Conservation (phyloP, 352 stramenopile species). For the Phytophthora fragariaefolia region DNA sequence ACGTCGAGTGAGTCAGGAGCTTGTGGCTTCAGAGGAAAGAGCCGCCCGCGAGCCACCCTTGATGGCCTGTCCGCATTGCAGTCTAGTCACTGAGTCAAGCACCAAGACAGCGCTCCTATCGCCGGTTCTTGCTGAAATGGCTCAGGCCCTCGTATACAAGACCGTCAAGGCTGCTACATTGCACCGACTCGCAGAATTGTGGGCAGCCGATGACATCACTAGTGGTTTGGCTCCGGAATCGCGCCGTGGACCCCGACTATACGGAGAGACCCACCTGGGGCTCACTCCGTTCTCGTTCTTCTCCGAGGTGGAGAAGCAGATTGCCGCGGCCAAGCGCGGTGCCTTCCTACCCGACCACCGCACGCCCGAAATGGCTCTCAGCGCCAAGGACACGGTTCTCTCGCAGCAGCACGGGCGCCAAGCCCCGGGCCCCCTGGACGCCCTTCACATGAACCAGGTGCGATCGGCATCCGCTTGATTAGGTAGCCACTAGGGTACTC, state of each 20-base stretch:
- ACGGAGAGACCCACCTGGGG: conserved; percentile 40
- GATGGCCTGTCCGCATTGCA: conserved; percentile 69
- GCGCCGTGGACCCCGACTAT: conserved; percentile 8
- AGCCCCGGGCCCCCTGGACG: neutral
- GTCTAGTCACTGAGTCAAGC: conserved; percentile 25
- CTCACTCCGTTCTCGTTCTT: conserved; percentile 74
- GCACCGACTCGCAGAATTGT: conserved; percentile 58
- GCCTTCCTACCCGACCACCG: conserved; percentile 49
- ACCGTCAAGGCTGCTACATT: conserved; percentile 61
- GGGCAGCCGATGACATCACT: conserved; percentile 19
- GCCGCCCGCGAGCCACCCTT: conserved; percentile 15
- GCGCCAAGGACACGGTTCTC: conserved; percentile 49
- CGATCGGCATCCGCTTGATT: conserved; percentile 29
- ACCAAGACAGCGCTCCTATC: conserved; percentile 33
- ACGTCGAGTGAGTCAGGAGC: conserved; percentile 49
- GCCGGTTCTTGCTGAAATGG: conserved; percentile 40
- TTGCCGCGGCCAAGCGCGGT: conserved; percentile 56
- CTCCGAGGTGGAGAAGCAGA: conserved; percentile 55
- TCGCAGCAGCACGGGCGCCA: conserved; percentile 5
- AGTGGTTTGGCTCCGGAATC: conserved; percentile 13
- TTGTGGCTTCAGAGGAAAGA: conserved; percentile 14
- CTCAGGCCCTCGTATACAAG: conserved; percentile 55
- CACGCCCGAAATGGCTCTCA: conserved; percentile 60
- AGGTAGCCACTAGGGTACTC: neutral
- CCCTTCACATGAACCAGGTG: conserved; percentile 22